phyloP scores from a whole-genome alignment of 192 early-diverging fungal genomes.

The Chytriomyces confervae region DNA sequence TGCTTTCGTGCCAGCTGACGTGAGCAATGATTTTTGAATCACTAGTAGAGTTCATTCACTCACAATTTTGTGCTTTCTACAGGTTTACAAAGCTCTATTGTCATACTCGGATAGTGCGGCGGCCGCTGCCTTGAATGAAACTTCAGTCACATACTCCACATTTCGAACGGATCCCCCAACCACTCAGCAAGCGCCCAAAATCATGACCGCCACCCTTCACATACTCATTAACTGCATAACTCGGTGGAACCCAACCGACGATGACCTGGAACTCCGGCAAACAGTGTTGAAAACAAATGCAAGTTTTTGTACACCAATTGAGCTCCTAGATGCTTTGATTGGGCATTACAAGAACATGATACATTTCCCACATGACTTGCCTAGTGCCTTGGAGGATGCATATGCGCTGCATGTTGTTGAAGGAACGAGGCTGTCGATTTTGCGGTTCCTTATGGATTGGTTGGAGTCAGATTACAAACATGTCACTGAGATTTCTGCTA shows the following conservation, averaged over 20 bases:
- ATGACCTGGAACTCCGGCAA: not conserved
- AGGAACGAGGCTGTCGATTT: not conserved
- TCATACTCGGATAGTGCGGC: no score
- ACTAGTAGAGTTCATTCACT: no score
- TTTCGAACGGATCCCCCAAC: no score
- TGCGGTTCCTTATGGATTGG: not conserved
- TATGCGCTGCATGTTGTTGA: not conserved
- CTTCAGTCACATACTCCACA: no score
- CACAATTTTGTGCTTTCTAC: no score
- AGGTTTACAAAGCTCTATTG: no score
- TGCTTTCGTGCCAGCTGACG: no score
- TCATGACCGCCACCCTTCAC: not conserved
- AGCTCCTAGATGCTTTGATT: not conserved
- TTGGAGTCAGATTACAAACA: not conserved
- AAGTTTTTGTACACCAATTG: not conserved
- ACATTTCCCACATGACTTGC: not conserved
- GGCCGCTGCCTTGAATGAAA: no score
- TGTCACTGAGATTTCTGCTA: not conserved
- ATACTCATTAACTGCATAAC: not conserved
- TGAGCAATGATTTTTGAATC: no score
- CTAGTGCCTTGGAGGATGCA: not conserved
- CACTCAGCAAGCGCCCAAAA: not conserved
- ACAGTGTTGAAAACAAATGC: not conserved
- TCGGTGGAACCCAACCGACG: not conserved
- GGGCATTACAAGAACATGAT: not conserved